Evolutionary conservation across 345 rosid species (phyloP), one percentile per base, ranked within the genome.

Genomic region (Syzygium oleosum): DNA sequence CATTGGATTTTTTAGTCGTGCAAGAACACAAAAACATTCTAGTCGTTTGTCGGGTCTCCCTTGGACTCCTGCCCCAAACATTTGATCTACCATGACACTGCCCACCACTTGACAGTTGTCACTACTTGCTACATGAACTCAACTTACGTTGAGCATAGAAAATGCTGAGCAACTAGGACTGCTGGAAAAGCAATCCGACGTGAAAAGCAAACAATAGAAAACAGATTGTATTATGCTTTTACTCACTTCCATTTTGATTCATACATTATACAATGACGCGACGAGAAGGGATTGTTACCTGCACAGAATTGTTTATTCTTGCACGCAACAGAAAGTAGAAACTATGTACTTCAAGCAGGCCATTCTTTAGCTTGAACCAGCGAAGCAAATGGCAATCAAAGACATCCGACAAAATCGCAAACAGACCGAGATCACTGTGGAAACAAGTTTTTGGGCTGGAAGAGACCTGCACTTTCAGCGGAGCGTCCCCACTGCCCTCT

Each of bases 401-500:
- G 29, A 58, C 14, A 58, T 58, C 5, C 5, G 14, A 4, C 4
- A 58, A 58, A 58, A 13, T 58, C 13, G 12, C 29, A 58, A 12
- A 23, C 14, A 23, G 23, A 58, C 6, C 4, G 63, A 27, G 29
- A 13, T 25, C 29, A 23, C n/a, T 25, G n/a, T 55, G 63, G n/a
- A 25, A 23, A 58, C 63, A 11, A 25, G 29, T 23, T 58, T 11
- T 4, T 58, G 1, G 63, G 63, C 3, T 58, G n/a, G 29, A 58
- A 11, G 63, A 58, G 63, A 58, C 63, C 13, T 58, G n/a, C 63
- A 58, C 63, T 58, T 58, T 58, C 63, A 83, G 78, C 46, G 77
- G 77, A 83, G 78, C 55, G 84, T 63, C 21, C 84, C 90, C 15
- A 86, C 90, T 6, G 58, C 84, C 84, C 56, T 91, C 86, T 92